Conservation (phyloP, 164 flowering plant genomes). For the Stephania japonica region DNA sequence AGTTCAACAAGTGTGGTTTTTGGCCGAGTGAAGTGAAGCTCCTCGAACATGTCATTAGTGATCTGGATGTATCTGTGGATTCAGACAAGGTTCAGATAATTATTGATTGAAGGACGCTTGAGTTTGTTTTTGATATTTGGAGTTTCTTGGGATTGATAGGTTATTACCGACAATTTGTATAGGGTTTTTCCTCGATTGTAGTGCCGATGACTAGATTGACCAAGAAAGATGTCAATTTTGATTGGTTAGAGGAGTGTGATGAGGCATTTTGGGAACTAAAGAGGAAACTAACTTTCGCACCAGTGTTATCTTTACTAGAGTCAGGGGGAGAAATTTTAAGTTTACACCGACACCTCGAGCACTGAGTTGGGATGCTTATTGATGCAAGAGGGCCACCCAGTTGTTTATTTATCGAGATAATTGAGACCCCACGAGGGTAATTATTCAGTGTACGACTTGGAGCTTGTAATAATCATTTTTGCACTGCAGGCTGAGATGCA, state of each 20-base stretch:
- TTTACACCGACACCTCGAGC: background rate
- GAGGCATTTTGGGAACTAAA: background rate
- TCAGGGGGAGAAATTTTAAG: background rate
- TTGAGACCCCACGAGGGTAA: background rate
- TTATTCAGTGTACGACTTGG: slow-evolving; percentile 3
- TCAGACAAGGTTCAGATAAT: background rate
- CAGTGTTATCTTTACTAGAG: background rate
- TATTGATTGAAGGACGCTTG: background rate
- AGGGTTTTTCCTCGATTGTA: slow-evolving; percentile 2
- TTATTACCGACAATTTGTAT: background rate
- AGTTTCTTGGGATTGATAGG: slow-evolving; percentile 5
- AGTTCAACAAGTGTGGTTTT: slow-evolving; percentile 1
- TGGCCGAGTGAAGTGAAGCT: background rate
- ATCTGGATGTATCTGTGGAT: slow-evolving; percentile 1
- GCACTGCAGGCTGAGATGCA: background rate
- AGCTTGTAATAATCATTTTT: background rate
- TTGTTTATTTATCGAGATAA: background rate
- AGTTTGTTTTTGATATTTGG: background rate
- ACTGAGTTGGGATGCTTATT: background rate
- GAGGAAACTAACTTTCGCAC: background rate
- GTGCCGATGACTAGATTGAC: slow-evolving; percentile 1
- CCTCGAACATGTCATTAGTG: slow-evolving; percentile 5
- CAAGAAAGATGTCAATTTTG: background rate
- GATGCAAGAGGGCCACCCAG: background rate
- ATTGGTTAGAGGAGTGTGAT: background rate